A percentile compares a stretch with the other conserved stretches of the same genome.
Evolutionary conservation across 495 filamentous ascomycete genomes (phyloP).

Genomic region (Penicillium samsonianum): DNA sequence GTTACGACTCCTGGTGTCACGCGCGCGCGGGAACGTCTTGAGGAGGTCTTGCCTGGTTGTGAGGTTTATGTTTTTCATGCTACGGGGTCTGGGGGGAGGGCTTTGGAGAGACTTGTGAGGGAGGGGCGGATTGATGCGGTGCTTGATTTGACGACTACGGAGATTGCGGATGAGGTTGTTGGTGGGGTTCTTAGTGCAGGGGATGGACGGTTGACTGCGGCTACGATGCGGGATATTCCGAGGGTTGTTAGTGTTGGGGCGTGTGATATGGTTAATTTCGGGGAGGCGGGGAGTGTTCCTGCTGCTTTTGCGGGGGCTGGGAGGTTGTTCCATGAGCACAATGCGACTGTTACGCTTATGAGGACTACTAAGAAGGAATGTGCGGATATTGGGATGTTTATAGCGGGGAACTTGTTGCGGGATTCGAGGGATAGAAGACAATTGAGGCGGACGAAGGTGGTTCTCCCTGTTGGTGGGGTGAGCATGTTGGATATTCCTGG

Average conservation of each 20-base stretch:
- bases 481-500: conserved; percentile 44
- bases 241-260: conserved; percentile 65
- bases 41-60: conserved; percentile 31
- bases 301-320: conserved; percentile 29
- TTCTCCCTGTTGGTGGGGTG: conserved; percentile 57
- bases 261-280: conserved; percentile 71
- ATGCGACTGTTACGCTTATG: conserved; percentile 65
- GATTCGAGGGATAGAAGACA: conserved; percentile 16
- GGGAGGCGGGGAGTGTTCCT: conserved; percentile 55
- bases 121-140: conserved; percentile 60
- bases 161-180: conserved; percentile 61
- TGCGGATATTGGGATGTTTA: conserved; percentile 49
- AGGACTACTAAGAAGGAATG: conserved; percentile 58
- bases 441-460: conserved; percentile 50
- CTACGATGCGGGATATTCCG: conserved; percentile 56
- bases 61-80: conserved; percentile 71
- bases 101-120: conserved; percentile 63
- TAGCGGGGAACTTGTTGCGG: conserved; percentile 50
- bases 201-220: conserved; percentile 51
- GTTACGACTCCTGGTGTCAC: conserved; percentile 67
- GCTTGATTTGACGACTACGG: conserved; percentile 68
- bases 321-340: conserved; percentile 62
- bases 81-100: conserved; percentile 64
- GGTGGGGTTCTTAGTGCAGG: conserved; percentile 64
- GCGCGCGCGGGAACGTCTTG: conserved; percentile 46